Conservation (phyloP, 2,329 filamentous ascomycete species). For the Rutstroemia sp. region DNA sequence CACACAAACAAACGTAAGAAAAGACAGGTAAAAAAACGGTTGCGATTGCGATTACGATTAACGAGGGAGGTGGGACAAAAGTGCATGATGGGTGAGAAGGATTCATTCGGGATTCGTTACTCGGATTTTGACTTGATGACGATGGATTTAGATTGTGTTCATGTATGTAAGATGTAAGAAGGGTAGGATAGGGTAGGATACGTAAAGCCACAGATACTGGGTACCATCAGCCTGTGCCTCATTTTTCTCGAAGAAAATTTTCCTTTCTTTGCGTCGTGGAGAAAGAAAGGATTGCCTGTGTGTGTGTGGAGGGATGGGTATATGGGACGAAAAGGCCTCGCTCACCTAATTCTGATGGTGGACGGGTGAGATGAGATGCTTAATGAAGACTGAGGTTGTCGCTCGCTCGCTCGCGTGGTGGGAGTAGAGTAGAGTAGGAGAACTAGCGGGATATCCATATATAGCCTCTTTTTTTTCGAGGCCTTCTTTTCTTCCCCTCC, state of each 20-base stretch:
- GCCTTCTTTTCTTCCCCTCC: not conserved
- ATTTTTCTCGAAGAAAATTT: not conserved
- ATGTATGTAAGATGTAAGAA: conserved; percentile 2
- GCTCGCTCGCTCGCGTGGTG: not conserved
- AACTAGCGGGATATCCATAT: not conserved
- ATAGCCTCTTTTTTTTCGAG: not conserved
- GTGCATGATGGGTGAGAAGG: too few species aligned
- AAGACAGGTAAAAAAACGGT: not conserved
- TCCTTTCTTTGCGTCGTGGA: not conserved
- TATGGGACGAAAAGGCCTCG: not conserved
- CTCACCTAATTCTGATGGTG: conserved; percentile 1
- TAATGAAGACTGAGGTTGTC: not conserved
- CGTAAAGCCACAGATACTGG: not conserved
- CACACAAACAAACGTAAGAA: too few species aligned
- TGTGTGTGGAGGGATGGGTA: not conserved
- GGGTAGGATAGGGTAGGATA: not conserved
- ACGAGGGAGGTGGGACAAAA: too few species aligned
- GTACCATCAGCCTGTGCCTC: conserved; percentile 9
- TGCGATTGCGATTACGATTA: too few species aligned
- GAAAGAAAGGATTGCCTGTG: not conserved
- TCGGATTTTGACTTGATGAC: not conserved
- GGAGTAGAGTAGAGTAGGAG: too few species aligned
- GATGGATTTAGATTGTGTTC: too few species aligned
- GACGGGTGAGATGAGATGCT: not conserved
- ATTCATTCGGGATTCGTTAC: conserved; percentile 1